phyloP scores from a whole-genome alignment of 1,284 basidiomycete species.

The Sporisorium scitamineum region DNA sequence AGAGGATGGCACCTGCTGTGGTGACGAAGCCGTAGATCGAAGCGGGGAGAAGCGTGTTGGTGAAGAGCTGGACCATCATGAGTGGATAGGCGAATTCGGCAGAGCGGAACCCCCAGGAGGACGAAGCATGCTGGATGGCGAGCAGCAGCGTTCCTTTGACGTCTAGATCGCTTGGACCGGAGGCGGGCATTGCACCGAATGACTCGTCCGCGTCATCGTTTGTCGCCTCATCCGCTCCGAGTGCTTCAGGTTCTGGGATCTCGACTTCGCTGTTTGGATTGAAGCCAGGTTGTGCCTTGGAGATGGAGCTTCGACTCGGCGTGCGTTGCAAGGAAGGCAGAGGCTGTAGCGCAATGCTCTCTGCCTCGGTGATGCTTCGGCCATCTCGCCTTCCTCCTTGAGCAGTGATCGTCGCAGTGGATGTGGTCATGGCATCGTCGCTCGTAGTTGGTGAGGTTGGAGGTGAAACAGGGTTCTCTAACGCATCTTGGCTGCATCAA shows the following conservation, averaged over 20 bases:
- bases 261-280: neutral
- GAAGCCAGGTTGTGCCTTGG: neutral
- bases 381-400: neutral
- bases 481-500: too few relatives aligned
- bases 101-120: constrained; percentile 72
- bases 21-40: constrained; percentile 73
- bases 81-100: constrained; percentile 73
- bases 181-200: constrained; percentile 22
- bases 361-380: neutral
- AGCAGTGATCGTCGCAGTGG: neutral
- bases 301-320: constrained; percentile 12
- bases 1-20: constrained; percentile 70
- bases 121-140: constrained; percentile 61
- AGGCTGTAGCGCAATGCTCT: constrained; percentile 15
- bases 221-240: neutral
- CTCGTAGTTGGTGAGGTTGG: neutral
- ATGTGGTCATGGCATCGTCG: constrained; percentile 11
- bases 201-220: constrained; percentile 11
- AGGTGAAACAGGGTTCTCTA: neutral
- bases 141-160: constrained; percentile 42
- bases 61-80: constrained; percentile 73
- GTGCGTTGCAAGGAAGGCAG: constrained; percentile 6
- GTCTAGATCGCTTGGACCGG: constrained; percentile 34
- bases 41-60: constrained; percentile 73
- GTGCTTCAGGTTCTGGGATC: neutral